Evolutionary conservation across 257 asterid species (phyloP).

Genomic region (Jasminum sambac): DNA sequence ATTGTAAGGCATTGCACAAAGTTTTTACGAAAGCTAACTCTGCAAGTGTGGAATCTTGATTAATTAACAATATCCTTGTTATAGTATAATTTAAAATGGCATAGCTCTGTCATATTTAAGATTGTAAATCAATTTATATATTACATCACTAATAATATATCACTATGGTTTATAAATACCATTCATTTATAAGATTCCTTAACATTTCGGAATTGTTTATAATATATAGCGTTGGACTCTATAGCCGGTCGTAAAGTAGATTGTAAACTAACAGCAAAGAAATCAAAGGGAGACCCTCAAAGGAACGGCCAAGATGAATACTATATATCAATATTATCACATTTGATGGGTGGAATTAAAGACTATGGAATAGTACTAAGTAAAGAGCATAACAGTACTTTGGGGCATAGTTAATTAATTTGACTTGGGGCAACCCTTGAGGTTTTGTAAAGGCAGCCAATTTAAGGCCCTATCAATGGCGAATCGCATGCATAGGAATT

Average conservation of each 20-base stretch:
- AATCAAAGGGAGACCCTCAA: constrained; percentile 21
- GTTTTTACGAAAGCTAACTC: too few relatives aligned
- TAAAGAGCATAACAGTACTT: too few relatives aligned
- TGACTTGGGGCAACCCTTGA: constrained; percentile 37
- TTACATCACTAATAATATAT: too few relatives aligned
- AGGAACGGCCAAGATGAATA: constrained; percentile 30
- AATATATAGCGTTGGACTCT: constrained; percentile 9
- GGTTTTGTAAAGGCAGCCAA: constrained; percentile 37
- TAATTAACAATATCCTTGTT: too few relatives aligned
- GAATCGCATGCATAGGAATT: constrained; percentile 28
- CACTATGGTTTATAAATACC: too few relatives aligned
- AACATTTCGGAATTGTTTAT: background rate
- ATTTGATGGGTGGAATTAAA: constrained; percentile 20
- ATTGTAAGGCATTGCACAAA: too few relatives aligned
- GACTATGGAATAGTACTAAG: constrained; percentile 20
- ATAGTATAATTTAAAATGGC: too few relatives aligned
- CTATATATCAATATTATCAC: constrained; percentile 11
- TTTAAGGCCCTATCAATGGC: constrained; percentile 4
- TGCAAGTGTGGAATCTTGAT: too few relatives aligned
- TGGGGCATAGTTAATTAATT: background rate
- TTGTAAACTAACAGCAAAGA: constrained; percentile 1
- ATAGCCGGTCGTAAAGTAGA: constrained; percentile 44
- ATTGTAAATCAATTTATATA: too few relatives aligned
- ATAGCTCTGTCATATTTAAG: too few relatives aligned
- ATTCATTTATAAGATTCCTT: too few relatives aligned